Percentiles rank a stretch among this genome's conserved stretches.
phyloP scores from a whole-genome alignment of 345 rosid genomes.

The Syzygium oleosum region DNA sequence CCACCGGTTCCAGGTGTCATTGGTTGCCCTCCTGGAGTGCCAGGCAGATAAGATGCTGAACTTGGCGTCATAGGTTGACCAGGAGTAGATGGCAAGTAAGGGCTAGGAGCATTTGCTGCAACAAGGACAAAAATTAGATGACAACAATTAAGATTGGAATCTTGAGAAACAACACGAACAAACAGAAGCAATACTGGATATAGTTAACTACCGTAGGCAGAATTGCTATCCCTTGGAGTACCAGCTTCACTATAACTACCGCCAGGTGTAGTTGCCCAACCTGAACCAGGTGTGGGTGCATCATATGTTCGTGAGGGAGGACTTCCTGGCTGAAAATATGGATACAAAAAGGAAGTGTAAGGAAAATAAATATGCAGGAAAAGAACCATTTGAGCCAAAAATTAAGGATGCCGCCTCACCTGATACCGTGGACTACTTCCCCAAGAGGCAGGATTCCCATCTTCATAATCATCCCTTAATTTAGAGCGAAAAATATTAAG shows the following conservation, averaged over 20 bases:
- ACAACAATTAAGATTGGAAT: neutral
- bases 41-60: conserved; percentile 71
- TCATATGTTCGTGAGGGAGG: conserved; percentile 84
- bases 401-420: conserved; percentile 24
- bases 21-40: conserved; percentile 98
- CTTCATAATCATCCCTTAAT: conserved; percentile 89
- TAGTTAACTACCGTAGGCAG: conserved; percentile 47
- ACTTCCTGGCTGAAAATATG: conserved; percentile 66
- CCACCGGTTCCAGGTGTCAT: conserved; percentile 96
- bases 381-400: neutral
- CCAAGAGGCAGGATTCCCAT: conserved; percentile 92
- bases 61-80: conserved; percentile 94
- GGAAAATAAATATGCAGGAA: neutral
- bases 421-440: conserved; percentile 84
- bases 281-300: conserved; percentile 95
- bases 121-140: neutral
- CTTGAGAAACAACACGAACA: neutral
- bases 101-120: conserved; percentile 92
- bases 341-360: neutral
- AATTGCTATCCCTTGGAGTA: conserved; percentile 79
- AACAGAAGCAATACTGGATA: neutral
- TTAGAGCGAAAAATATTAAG: neutral
- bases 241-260: conserved; percentile 89
- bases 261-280: conserved; percentile 89
- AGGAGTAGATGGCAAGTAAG: conserved; percentile 89